Evolutionary conservation across 805 yeast genomes (phyloP), one percentile per base, ranked within the genome.

Genomic region (Candida patagonica): DNA sequence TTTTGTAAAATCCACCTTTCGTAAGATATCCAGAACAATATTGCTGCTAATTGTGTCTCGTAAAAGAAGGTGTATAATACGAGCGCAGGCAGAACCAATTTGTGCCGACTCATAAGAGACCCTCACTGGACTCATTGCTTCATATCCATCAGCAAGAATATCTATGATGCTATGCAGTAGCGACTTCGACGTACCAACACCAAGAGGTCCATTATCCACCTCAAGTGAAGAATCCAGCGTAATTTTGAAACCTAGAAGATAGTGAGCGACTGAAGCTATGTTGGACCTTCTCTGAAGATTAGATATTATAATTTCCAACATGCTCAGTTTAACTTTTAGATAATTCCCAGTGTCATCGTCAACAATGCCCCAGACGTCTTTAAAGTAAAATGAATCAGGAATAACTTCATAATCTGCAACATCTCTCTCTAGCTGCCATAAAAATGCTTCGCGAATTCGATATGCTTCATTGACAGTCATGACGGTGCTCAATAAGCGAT

Each of bases 381-480:
- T n/a, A 20, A 22, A 22, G 21, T 22, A 33, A 9, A 23, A 33
- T 23, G 27, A 8, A 19, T 30, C 35, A 3, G 26, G 37, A 26
- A 29, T n/a, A 16, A 13, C 29, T n/a, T 34, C 30, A 29, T 43
- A 46, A 5, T 16, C 30, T 23, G 37, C 46, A 21, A 26, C 13
- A 7, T 41, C 26, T 5, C 74, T 50, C 32, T 73, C 78, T 17
- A 80, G 51, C 52, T 85, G 94, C 30, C 75, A 72, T 30, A 84
- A 76, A 43, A 87, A 77, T 0, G 86, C 76, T 49, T 73, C 74
- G 44, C 81, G 74, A 27, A 89, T 81, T 47, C 88, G 70, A 1
- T 71, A 63, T 0, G 94, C 76, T 49, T 88, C 96, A 48, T 84
- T 84, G 24, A 82, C 74, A 12, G 87, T 79, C 50, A 79, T 81